Evolutionary conservation across 2,329 filamentous ascomycete genomes (phyloP), one percentile per base, ranked within the genome.

Genomic region (Fusarium sulawesiense): DNA sequence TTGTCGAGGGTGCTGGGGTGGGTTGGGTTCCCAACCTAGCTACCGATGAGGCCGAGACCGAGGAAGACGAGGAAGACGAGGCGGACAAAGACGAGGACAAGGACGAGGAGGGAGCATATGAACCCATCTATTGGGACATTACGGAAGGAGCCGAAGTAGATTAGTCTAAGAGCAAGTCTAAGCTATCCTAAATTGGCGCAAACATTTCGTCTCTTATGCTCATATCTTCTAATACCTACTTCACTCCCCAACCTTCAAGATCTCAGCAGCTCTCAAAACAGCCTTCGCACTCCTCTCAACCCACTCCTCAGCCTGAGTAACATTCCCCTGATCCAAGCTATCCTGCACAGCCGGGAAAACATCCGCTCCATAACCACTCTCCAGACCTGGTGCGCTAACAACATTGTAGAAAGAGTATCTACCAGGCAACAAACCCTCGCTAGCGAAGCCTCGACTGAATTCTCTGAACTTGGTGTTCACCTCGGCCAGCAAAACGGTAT

Each of bases 301-400:
- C 70, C 70, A 72, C 32, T 72, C 66, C 14, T 70, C 59, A 25
- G 70, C 70, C 34, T 70, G 70, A 1, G 55, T 62, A 21, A 60
- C 25, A 14, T 72, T 72, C 0, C 69, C 66, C 25, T 60, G 48
- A 18, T 72, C 66, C 53, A 72, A 27, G 18, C 70, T 72, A 44
- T 72, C 70, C 37, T 72, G 69, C 6, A 72, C 49, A 3, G 70
- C 70, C 0, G 70, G 70, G n/a, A 72, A 72, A 2, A 72, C 70
- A 59, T 72, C 70, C 0, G 70, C 70, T 3, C 63, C 66, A 32
- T 67, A 72, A 2, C 66, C 70, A 14, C 66, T 71, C 8, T 66
- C 66, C 51, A 71, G 1, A 2, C 59, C 70, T 0, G 69, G 70
- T 0, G 61, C 70, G 16, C 66, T 72, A 4, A 70, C 68, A 13